phyloP scores from a whole-genome alignment of 1,139 yeast species.

The Debaryomyces coudertii region DNA sequence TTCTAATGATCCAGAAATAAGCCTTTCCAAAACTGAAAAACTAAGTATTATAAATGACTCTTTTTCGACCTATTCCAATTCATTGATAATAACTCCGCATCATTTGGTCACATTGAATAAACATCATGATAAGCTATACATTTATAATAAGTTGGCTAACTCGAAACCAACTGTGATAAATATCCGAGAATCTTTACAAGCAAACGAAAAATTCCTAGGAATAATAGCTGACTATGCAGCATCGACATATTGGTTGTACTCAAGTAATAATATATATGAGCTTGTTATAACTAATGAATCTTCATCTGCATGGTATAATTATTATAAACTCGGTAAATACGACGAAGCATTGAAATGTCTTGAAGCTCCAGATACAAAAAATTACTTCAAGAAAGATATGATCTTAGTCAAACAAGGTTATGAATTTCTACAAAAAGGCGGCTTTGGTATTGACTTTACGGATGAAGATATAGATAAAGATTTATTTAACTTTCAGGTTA shows the following conservation, averaged over 20 bases:
- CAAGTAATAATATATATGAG: slow-evolving; percentile 35
- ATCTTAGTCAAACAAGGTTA: slow-evolving; percentile 70
- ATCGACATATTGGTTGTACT: slow-evolving; percentile 29
- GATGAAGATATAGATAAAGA: slow-evolving; percentile 16
- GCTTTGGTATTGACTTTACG: slow-evolving; percentile 37
- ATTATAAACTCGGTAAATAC: slow-evolving; percentile 62
- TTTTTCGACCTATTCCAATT: slow-evolving; percentile 8
- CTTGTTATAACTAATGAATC: slow-evolving; percentile 71
- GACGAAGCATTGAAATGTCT: slow-evolving; percentile 67
- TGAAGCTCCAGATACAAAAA: slow-evolving; percentile 24
- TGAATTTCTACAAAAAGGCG: slow-evolving; percentile 48
- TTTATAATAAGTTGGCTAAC: slow-evolving; percentile 31
- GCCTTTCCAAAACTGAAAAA: slow-evolving; percentile 23
- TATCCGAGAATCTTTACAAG: slow-evolving; percentile 13
- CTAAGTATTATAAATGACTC: slow-evolving; percentile 13
- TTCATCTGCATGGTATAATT: slow-evolving; percentile 73
- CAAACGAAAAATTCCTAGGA: slow-evolving; percentile 52
- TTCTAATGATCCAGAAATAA: slow-evolving; percentile 35
- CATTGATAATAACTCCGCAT: slow-evolving; percentile 27
- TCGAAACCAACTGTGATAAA: slow-evolving; percentile 16
- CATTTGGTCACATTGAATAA: slow-evolving; percentile 27
- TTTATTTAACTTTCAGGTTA: slow-evolving; percentile 31
- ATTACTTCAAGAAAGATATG: slow-evolving; percentile 49
- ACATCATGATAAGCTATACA: slow-evolving; percentile 19
- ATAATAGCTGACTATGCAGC: slow-evolving; percentile 58